A percentile compares a stretch with the other conserved stretches of the same genome.
Conservation (phyloP, 352 stramenopile genomes). For the Peronosclerospora sorghi region DNA sequence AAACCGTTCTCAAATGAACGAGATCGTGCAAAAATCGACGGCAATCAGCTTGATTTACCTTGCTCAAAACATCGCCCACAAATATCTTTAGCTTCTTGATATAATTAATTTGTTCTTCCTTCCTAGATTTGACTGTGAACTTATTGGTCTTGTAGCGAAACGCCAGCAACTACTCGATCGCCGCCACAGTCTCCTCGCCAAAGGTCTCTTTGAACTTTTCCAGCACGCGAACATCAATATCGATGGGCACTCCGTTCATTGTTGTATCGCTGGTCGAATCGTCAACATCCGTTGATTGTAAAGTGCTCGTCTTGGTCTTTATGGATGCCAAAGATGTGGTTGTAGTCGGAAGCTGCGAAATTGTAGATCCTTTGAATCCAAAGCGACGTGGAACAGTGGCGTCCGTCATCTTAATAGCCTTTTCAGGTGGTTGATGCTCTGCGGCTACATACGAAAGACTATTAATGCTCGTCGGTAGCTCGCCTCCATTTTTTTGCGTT, state of each 20-base stretch:
- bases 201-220: no score
- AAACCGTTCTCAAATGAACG: no score
- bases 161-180: no score
- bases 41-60: slow-evolving; percentile 12
- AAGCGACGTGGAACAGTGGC: slow-evolving; percentile 16
- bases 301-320: no score
- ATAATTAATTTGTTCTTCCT: slow-evolving; percentile 46
- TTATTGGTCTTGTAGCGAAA: slow-evolving; percentile 56
- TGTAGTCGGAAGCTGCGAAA: slow-evolving; percentile 19
- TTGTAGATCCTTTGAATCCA: slow-evolving; percentile 26
- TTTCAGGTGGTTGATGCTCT: slow-evolving; percentile 12
- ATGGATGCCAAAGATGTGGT: no score
- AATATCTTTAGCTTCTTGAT: slow-evolving; percentile 43
- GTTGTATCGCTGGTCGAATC: neutral
- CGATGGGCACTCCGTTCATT: no score
- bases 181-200: no score
- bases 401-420: slow-evolving; percentile 6
- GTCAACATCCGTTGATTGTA: no score
- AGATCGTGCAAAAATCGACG: neutral
- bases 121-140: slow-evolving; percentile 42
- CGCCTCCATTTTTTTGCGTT: no score
- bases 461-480: no score
- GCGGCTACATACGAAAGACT: slow-evolving; percentile 11
- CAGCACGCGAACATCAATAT: no score
- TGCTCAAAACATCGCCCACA: slow-evolving; percentile 24